Conservation (phyloP, 495 filamentous ascomycete genomes). For the Penicillium mononematosum region DNA sequence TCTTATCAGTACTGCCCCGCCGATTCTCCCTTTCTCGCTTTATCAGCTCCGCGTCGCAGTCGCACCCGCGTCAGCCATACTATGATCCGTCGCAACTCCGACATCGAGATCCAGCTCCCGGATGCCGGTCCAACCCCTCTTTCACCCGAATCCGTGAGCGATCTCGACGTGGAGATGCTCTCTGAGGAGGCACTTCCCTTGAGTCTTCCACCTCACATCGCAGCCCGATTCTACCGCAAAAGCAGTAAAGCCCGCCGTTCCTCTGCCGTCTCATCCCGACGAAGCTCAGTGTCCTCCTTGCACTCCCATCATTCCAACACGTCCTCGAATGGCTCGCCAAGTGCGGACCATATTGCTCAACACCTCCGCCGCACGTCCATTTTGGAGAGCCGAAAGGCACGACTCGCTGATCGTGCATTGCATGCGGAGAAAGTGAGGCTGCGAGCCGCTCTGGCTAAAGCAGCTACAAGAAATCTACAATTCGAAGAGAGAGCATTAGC, state of each 20-base stretch:
- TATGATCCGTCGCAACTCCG: conserved; percentile 51
- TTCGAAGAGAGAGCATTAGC: conserved; percentile 83
- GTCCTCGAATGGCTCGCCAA: conserved; percentile 61
- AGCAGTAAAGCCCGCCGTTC: conserved; percentile 70
- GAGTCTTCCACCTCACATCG: conserved; percentile 77
- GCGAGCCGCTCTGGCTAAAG: conserved; percentile 81
- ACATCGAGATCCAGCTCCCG: conserved; percentile 47
- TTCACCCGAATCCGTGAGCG: conserved; percentile 28
- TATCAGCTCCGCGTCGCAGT: conserved; percentile 7
- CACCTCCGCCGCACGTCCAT: conserved; percentile 90
- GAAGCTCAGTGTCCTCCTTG: conserved; percentile 84
- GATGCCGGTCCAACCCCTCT: conserved; percentile 37
- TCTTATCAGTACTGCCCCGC: conserved; percentile 33
- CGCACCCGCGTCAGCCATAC: conserved; percentile 15
- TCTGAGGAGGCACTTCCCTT: conserved; percentile 46
- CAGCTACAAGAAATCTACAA: conserved; percentile 59
- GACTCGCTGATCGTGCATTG: conserved; percentile 87
- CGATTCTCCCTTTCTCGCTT: conserved; percentile 7
- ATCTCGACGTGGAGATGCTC: conserved; percentile 47
- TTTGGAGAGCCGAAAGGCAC: conserved; percentile 87
- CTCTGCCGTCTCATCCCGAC: conserved; percentile 81
- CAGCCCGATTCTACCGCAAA: conserved; percentile 79
- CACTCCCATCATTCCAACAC: conserved; percentile 71
- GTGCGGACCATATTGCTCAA: conserved; percentile 82
- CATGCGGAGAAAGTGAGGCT: conserved; percentile 97